Percentiles rank a stretch among this genome's conserved stretches.
These are phyloP conservation scores for Pleurotus tuoliensis DNA, from an alignment of 768 basidiomycete genomes.

Conservation along the genomic window DNA sequence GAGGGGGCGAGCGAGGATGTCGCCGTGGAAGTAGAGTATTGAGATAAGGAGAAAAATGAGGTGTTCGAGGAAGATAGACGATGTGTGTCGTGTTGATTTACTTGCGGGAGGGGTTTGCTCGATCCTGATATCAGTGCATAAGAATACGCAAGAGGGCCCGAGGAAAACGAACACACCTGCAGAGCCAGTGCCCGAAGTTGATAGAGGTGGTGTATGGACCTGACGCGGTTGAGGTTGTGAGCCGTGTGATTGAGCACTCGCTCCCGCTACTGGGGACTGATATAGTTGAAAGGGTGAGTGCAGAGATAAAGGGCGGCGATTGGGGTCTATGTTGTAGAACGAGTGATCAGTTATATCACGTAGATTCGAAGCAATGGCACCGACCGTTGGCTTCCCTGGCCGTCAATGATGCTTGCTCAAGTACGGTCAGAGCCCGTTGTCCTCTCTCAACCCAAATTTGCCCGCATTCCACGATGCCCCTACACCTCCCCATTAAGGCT, in stretches of 20 bases:
- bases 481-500: constrained; percentile 59
- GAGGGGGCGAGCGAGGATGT: constrained; percentile 64
- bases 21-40: constrained; percentile 23
- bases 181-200: neutral
- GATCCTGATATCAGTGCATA: neutral
- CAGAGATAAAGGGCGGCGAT: too few species aligned
- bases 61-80: neutral
- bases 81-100: neutral
- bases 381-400: constrained; percentile 20
- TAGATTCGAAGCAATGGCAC: too few species aligned
- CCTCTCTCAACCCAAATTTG: constrained; percentile 68
- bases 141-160: neutral
- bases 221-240: too few species aligned
- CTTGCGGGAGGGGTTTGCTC: constrained; percentile 25
- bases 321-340: too few species aligned
- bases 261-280: too few species aligned
- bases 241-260: too few species aligned
- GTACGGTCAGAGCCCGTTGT: constrained; percentile 40
- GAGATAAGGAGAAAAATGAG: neutral
- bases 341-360: too few species aligned
- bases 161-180: neutral
- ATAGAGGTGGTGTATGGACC: too few species aligned
- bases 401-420: constrained; percentile 22
- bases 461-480: constrained; percentile 67
- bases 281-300: too few species aligned